These are phyloP conservation scores for Cucurbita pepo DNA, from an alignment of 306 rosid species.

Conservation along the genomic window DNA sequence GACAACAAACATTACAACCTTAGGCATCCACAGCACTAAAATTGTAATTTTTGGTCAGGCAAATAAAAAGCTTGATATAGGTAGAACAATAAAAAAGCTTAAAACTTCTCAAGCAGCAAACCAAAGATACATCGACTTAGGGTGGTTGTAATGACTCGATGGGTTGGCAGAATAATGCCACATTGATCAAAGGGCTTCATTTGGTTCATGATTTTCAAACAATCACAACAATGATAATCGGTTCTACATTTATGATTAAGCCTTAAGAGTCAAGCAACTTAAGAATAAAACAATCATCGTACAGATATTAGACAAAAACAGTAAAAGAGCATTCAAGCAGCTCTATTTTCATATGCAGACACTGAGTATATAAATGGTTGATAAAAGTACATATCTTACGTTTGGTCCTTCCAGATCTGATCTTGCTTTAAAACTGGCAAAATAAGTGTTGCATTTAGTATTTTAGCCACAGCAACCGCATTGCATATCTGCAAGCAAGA, in stretches of 20 bases:
- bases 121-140: not conserved
- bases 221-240: not conserved
- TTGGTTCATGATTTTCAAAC: not conserved
- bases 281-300: not conserved
- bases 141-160: not conserved
- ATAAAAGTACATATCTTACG: slow-evolving; percentile 39
- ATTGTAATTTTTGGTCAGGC: not conserved
- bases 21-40: not conserved
- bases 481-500: slow-evolving; percentile 78
- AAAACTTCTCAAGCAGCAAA: not conserved
- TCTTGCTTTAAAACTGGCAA: slow-evolving; percentile 97
- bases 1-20: not conserved
- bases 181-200: not conserved
- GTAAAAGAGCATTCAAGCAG: not conserved
- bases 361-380: not conserved
- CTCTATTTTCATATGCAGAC: not conserved
- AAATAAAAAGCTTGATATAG: not conserved
- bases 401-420: slow-evolving; percentile 98
- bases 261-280: not conserved
- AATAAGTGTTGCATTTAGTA: slow-evolving; percentile 92
- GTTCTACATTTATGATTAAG: not conserved
- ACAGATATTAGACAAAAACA: not conserved
- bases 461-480: slow-evolving; percentile 98
- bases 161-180: not conserved
- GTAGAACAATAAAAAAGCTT: not conserved